A percentile compares a stretch with the other conserved stretches of the same genome.
phyloP scores from a whole-genome alignment of 1,139 yeast genomes.

The Yamadazyma atlantica region DNA sequence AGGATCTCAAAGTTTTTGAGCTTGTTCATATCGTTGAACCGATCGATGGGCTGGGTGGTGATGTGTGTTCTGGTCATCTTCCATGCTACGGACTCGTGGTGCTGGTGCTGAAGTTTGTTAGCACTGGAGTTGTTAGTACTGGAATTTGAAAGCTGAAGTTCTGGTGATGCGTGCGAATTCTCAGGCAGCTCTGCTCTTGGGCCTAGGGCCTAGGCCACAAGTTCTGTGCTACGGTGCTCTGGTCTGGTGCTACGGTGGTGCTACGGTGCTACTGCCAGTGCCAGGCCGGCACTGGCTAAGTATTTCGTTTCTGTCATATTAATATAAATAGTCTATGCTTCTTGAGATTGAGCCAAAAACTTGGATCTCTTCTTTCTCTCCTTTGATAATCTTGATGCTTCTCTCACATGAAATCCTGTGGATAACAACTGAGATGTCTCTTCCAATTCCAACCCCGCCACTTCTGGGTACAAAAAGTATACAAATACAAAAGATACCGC shows the following conservation, averaged over 20 bases:
- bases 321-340: too few species aligned
- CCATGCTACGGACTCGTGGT: background rate
- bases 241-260: too few species aligned
- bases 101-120: too few species aligned
- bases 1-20: conserved; percentile 34
- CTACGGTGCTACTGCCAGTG: too few species aligned
- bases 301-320: too few species aligned
- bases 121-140: too few species aligned
- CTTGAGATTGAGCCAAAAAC: conserved; percentile 4
- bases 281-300: too few species aligned
- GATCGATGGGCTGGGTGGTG: conserved; percentile 14
- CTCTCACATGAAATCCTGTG: conserved; percentile 82
- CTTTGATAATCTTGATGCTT: conserved; percentile 63
- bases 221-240: too few species aligned
- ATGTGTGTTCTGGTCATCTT: background rate
- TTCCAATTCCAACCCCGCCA: conserved; percentile 85
- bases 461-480: conserved; percentile 86
- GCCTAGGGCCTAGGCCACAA: too few species aligned
- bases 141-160: too few species aligned
- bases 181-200: too few species aligned
- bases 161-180: too few species aligned
- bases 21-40: conserved; percentile 30
- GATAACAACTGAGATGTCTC: conserved; percentile 80
- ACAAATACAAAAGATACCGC: conserved; percentile 68
- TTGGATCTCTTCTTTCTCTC: conserved; percentile 30